Evolutionary conservation across 208 protist genomes (phyloP).

Genomic region (Trichomonas vaginalis): DNA sequence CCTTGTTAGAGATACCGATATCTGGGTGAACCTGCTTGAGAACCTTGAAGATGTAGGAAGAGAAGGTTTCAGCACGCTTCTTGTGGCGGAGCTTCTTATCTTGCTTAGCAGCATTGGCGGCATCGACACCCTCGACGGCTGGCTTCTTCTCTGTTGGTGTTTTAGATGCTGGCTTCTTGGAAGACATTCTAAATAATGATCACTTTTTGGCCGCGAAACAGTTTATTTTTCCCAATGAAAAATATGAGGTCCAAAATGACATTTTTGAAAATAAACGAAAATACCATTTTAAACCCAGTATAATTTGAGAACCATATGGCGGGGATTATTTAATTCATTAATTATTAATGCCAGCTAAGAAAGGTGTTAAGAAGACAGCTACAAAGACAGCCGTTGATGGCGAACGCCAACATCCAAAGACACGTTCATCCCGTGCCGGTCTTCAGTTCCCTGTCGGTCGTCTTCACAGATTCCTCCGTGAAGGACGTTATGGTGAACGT

Average conservation of each 20-base stretch:
- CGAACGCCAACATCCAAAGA: constrained; percentile 10
- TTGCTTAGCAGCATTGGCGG: not conserved
- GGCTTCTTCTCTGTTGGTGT: constrained; percentile 15
- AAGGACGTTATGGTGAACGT: too few relatives aligned
- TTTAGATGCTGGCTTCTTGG: constrained; percentile 14
- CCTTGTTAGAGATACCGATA: constrained; percentile 82
- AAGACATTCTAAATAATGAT: not conserved
- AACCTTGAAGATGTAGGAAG: constrained; percentile 71
- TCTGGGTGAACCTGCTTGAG: constrained; percentile 85
- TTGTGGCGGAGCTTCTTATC: constrained; percentile 33
- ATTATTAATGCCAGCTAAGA: constrained; percentile 2
- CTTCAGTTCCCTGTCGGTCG: too few relatives aligned
- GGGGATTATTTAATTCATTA: not conserved
- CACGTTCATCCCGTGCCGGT: not conserved
- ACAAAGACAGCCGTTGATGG: constrained; percentile 14
- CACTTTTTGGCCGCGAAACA: not conserved
- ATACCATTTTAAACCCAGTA: not conserved
- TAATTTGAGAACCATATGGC: not conserved
- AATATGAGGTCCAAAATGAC: not conserved
- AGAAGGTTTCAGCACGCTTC: constrained; percentile 63
- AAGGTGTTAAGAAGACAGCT: constrained; percentile 6
- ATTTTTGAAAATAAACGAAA: not conserved
- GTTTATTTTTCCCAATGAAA: not conserved
- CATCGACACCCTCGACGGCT: constrained; percentile 11
- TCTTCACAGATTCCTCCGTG: too few relatives aligned